Conservation (phyloP, 192 early-diverging fungal genomes). For the Kappamyces sp. region DNA sequence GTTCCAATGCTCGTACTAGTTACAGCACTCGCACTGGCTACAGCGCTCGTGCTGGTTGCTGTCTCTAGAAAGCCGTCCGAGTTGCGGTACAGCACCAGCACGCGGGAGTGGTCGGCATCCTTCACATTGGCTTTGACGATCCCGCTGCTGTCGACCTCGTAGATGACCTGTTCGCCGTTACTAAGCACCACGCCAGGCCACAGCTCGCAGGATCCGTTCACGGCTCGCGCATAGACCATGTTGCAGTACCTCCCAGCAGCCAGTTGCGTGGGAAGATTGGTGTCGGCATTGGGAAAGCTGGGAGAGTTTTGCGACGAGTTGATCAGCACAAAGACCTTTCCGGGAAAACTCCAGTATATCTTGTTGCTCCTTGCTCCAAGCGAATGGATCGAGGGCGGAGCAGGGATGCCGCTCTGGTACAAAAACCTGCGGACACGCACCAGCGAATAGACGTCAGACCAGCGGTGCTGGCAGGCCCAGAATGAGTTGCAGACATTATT, state of each 20-base stretch:
- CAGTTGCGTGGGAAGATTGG: neutral
- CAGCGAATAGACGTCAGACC: slow-evolving; percentile 6
- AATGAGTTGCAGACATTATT: neutral
- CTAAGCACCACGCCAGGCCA: slow-evolving; percentile 9
- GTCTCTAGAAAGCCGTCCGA: slow-evolving; percentile 2
- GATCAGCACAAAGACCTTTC: slow-evolving; percentile 11
- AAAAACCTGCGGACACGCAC: slow-evolving; percentile 8
- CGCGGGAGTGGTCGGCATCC: slow-evolving; percentile 8
- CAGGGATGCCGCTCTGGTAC: no score
- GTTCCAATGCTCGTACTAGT: slow-evolving; percentile 1
- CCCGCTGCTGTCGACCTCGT: slow-evolving; percentile 7
- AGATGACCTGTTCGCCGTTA: neutral
- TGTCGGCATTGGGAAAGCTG: neutral
- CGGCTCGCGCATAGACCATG: slow-evolving; percentile 12
- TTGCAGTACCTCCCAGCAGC: slow-evolving; percentile 14
- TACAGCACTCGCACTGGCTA: neutral
- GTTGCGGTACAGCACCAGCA: slow-evolving; percentile 5
- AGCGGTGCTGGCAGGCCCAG: slow-evolving; percentile 10
- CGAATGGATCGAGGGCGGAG: neutral
- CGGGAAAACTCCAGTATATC: slow-evolving; percentile 13
- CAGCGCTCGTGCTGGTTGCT: neutral
- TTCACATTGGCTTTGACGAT: neutral
- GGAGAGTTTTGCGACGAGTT: slow-evolving; percentile 9
- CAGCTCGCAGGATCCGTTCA: neutral
- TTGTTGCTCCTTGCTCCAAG: slow-evolving; percentile 1